Percentiles rank a stretch among this genome's conserved stretches.
Conservation (phyloP, 2,329 filamentous ascomycete species). For the Ophiostoma quercus region DNA sequence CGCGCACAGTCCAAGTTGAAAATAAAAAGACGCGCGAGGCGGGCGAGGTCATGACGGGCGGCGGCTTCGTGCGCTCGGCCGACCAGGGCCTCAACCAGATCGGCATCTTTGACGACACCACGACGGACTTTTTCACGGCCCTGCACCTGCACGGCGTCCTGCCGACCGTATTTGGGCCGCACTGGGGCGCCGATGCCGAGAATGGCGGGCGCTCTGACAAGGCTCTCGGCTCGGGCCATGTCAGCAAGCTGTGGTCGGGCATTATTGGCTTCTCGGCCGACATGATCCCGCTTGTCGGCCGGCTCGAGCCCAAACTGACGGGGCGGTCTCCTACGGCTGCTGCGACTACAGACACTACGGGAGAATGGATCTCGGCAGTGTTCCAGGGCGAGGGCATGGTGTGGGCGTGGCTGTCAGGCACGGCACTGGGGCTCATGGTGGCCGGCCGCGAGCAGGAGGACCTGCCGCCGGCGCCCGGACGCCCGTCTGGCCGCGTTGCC, state of each 20-base stretch:
- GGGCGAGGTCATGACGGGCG: slow-evolving; percentile 51
- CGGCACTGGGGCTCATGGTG: slow-evolving; percentile 45
- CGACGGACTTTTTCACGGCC: slow-evolving; percentile 37
- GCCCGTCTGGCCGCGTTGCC: slow-evolving; percentile 35
- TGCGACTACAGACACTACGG: slow-evolving; percentile 24
- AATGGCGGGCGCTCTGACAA: background rate
- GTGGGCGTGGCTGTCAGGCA: slow-evolving; percentile 49
- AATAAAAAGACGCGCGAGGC: slow-evolving; percentile 26
- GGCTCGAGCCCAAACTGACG: slow-evolving; percentile 35
- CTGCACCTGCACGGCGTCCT: slow-evolving; percentile 42
- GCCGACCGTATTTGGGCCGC: slow-evolving; percentile 39
- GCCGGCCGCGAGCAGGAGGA: slow-evolving; percentile 36
- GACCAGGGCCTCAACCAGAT: slow-evolving; percentile 43
- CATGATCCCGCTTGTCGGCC: slow-evolving; percentile 44
- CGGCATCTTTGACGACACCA: slow-evolving; percentile 44
- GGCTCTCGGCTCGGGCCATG: slow-evolving; percentile 25
- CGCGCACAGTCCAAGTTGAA: slow-evolving; percentile 2
- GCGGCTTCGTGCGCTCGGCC: slow-evolving; percentile 44
- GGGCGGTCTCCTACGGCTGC: slow-evolving; percentile 25
- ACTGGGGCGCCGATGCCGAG: slow-evolving; percentile 33
- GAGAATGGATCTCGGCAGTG: slow-evolving; percentile 50
- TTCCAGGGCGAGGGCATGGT: slow-evolving; percentile 51
- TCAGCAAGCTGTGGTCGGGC: slow-evolving; percentile 47
- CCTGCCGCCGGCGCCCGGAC: slow-evolving; percentile 32
- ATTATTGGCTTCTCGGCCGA: slow-evolving; percentile 47